A percentile compares a stretch with the other conserved stretches of the same genome.
Conservation (phyloP, 2,329 filamentous ascomycete genomes). For the Monilinia fructicola region DNA sequence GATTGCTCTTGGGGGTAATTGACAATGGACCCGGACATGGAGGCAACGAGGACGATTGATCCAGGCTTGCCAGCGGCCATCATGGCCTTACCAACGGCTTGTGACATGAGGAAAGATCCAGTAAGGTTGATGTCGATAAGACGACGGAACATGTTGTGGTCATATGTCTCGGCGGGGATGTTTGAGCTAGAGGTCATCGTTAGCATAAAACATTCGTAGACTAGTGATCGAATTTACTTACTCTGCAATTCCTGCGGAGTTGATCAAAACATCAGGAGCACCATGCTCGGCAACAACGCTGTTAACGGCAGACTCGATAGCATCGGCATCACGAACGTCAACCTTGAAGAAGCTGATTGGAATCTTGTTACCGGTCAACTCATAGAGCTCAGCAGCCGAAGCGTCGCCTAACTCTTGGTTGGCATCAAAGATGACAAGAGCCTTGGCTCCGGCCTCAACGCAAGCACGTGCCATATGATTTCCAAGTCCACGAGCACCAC, state of each 20-base stretch:
- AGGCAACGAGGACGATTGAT: conserved; percentile 73
- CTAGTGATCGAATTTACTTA: conserved; percentile 41
- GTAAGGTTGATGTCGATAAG: conserved; percentile 82
- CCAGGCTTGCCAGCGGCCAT: conserved; percentile 70
- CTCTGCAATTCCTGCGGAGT: conserved; percentile 77
- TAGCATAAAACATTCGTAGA: neutral
- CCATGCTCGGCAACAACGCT: conserved; percentile 66
- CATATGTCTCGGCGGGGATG: conserved; percentile 77
- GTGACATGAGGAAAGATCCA: conserved; percentile 74
- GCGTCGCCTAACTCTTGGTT: conserved; percentile 73
- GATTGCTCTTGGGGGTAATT: conserved; percentile 84
- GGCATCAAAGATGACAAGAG: conserved; percentile 73
- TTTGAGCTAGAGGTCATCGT: conserved; percentile 55
- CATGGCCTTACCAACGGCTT: conserved; percentile 71
- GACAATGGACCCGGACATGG: conserved; percentile 80
- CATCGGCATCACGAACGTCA: conserved; percentile 70
- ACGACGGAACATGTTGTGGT: conserved; percentile 72
- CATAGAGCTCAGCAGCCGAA: conserved; percentile 66
- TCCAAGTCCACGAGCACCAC: conserved; percentile 73
- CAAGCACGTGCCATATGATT: conserved; percentile 78
- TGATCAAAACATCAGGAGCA: conserved; percentile 72
- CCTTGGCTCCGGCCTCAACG: conserved; percentile 72
- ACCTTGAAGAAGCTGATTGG: conserved; percentile 77
- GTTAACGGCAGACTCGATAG: conserved; percentile 68
- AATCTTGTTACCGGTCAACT: conserved; percentile 61